Evolutionary conservation across 805 yeast species (phyloP), one percentile per base, ranked within the genome.

Genomic region (Candida silvicultrix): DNA sequence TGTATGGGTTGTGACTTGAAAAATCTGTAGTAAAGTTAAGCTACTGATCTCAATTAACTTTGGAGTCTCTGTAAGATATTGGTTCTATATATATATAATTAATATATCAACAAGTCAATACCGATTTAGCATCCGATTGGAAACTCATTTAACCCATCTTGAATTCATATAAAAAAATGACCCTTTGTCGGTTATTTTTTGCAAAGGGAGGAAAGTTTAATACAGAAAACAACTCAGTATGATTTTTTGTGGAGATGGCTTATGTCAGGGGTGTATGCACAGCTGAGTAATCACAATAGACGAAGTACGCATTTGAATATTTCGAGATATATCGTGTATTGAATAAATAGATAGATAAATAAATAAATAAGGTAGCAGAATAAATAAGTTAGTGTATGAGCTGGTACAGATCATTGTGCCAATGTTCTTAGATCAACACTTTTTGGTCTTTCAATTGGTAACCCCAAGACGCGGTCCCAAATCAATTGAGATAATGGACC

Each of bases 361-460:
- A 35, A 11, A 19, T 18, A 21, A 9, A 20, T 34, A n/a, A n/a
- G n/a, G n/a, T n/a, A n/a, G n/a, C n/a, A n/a, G n/a, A n/a, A n/a
- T n/a, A n/a, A n/a, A n/a, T n/a, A n/a, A n/a, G n/a, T n/a, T n/a
- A n/a, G n/a, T n/a, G n/a, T n/a, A n/a, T n/a, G n/a, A n/a, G n/a
- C n/a, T n/a, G n/a, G n/a, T n/a, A n/a, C n/a, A n/a, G n/a, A 34
- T 37, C 16, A 12, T 6, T 14, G 10, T n/a, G 39, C 23, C 16
- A 37, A 16, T 20, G 54, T 44, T 12, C 47, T 45, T 38, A 62
- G 47, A 47, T 60, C 62, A 10, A 62, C 25, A 45, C 64, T 58
- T 74, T 81, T 84, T 62, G 94, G 94, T 65, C 94, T 77, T 69
- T 85, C 94, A 54, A 85, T 83, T 46, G 94, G 89, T 65, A 84